Conservation (phyloP, 2,329 filamentous ascomycete species). For the Botrytis medusae region DNA sequence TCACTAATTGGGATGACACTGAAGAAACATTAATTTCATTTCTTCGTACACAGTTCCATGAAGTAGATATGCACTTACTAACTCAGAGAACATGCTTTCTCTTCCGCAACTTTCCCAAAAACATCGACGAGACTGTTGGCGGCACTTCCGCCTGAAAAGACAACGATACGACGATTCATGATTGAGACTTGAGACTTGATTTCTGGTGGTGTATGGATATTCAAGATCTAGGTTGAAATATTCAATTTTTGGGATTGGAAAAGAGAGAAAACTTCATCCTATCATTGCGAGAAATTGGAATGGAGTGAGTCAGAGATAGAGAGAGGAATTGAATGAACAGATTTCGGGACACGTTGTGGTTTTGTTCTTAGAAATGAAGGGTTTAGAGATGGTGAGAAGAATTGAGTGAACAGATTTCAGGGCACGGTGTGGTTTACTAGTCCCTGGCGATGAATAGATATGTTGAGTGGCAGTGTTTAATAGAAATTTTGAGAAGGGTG, state of each 20-base stretch:
- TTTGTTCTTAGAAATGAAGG: neutral
- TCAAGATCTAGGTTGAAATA: neutral
- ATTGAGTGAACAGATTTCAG: constrained; percentile 2
- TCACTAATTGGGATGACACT: constrained; percentile 89
- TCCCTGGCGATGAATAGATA: neutral
- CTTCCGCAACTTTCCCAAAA: constrained; percentile 59
- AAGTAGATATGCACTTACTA: constrained; percentile 35
- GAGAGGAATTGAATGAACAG: neutral
- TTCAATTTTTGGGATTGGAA: neutral
- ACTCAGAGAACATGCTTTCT: constrained; percentile 38
- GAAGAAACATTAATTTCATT: constrained; percentile 51
- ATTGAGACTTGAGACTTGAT: constrained; percentile 16
- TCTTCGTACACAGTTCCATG: neutral
- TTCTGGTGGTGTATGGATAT: neutral
- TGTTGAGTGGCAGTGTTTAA: neutral
- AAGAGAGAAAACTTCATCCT: neutral
- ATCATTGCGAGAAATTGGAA: neutral
- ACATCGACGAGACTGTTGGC: constrained; percentile 93
- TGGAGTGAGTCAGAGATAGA: neutral
- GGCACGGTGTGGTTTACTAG: constrained; percentile 14
- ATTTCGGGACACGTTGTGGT: constrained; percentile 18
- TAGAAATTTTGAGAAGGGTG: neutral
- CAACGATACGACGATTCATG: constrained; percentile 53
- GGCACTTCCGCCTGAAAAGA: constrained; percentile 92
- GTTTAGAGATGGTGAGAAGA: neutral